Conservation (phyloP, 331 rosid species). For the Dryas integrifolia region DNA sequence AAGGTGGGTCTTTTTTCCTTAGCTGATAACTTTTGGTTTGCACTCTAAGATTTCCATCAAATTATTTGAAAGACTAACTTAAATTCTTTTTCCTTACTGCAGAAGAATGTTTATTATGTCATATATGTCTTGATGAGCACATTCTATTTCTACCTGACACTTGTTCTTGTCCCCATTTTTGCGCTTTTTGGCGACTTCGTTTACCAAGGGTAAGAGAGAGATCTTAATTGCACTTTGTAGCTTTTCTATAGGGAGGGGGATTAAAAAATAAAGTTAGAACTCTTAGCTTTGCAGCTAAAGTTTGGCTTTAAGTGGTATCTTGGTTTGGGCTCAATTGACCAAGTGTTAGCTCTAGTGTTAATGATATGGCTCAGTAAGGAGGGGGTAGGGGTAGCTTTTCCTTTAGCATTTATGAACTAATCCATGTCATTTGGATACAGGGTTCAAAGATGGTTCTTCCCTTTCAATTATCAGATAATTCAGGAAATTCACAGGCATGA, state of each 20-base stretch:
- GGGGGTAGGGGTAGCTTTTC: background rate
- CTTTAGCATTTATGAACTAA: slow-evolving; percentile 3
- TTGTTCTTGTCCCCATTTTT: slow-evolving; percentile 69
- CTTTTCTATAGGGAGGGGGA: background rate
- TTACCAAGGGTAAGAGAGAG: slow-evolving; percentile 70
- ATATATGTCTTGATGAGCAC: slow-evolving; percentile 86
- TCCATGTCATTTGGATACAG: slow-evolving; percentile 39
- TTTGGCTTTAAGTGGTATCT: background rate
- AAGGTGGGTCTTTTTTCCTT: slow-evolving; percentile 49
- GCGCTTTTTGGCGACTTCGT: slow-evolving; percentile 72
- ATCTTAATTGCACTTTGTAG: background rate
- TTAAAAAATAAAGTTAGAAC: background rate
- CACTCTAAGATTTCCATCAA: slow-evolving; percentile 8
- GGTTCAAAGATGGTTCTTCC: slow-evolving; percentile 93
- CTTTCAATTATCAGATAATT: slow-evolving; percentile 85
- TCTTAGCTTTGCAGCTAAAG: background rate
- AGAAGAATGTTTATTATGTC: slow-evolving; percentile 76
- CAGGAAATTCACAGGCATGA: slow-evolving; percentile 86
- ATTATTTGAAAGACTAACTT: slow-evolving; percentile 13
- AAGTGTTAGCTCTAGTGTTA: too few species aligned
- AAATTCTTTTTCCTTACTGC: slow-evolving; percentile 36
- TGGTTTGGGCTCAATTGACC: too few species aligned
- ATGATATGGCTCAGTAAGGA: background rate
- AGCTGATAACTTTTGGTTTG: slow-evolving; percentile 2
- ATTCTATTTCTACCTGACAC: slow-evolving; percentile 69